Conservation (phyloP, 1,284 basidiomycete genomes). For the Microbotryum lychnidis-dioicae region DNA sequence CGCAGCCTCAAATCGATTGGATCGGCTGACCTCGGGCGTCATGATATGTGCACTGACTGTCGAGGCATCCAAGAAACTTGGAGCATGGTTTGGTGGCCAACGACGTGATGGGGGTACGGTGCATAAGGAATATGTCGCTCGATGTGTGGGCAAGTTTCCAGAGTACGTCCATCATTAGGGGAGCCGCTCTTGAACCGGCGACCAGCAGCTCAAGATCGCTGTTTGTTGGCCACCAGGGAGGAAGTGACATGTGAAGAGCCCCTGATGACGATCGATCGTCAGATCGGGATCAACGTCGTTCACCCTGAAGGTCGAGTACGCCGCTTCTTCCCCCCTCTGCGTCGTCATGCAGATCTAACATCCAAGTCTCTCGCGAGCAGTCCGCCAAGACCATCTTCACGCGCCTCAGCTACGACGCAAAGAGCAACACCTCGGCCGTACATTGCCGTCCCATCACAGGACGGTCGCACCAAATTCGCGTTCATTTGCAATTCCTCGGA, state of each 20-base stretch:
- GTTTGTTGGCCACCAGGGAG: slow-evolving; percentile 46
- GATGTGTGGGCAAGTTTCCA: slow-evolving; percentile 75
- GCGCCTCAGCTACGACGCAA: slow-evolving; percentile 70
- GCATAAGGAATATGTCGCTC: slow-evolving; percentile 82
- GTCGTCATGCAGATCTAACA: neutral
- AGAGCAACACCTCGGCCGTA: slow-evolving; percentile 77
- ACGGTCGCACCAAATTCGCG: slow-evolving; percentile 48
- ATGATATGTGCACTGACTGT: slow-evolving; percentile 85
- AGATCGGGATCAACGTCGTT: slow-evolving; percentile 46
- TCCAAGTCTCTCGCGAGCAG: slow-evolving; percentile 42
- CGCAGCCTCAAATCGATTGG: slow-evolving; percentile 84
- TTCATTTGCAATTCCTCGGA: slow-evolving; percentile 92
- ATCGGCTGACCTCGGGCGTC: slow-evolving; percentile 87
- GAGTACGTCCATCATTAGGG: slow-evolving; percentile 48
- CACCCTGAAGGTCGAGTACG: slow-evolving; percentile 83
- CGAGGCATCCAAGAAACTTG: slow-evolving; percentile 61
- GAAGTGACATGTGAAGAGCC: slow-evolving; percentile 78
- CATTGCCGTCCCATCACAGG: slow-evolving; percentile 81
- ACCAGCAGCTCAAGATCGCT: neutral
- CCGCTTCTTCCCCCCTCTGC: neutral
- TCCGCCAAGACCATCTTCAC: slow-evolving; percentile 84
- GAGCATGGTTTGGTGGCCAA: slow-evolving; percentile 59
- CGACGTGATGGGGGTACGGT: slow-evolving; percentile 57
- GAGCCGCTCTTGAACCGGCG: neutral
- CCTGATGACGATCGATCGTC: slow-evolving; percentile 78